A percentile compares a stretch with the other conserved stretches of the same genome.
Evolutionary conservation across 164 flowering plant species (phyloP).

Genomic region (Annona squamosa): DNA sequence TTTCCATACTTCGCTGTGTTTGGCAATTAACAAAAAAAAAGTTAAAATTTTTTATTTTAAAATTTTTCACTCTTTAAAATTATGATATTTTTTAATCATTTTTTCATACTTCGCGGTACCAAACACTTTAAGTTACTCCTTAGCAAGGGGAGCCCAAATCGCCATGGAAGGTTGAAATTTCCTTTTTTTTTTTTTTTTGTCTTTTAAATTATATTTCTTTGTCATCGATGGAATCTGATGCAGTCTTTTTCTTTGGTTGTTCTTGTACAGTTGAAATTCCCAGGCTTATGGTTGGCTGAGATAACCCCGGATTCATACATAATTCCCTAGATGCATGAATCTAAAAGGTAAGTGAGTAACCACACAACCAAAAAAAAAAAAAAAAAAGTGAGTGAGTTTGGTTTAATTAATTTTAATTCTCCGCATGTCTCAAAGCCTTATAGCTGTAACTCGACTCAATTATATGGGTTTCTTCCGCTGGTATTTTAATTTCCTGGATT

Average conservation of each 20-base stretch:
- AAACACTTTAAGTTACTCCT: too few relatives aligned
- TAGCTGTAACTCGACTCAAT: too few relatives aligned
- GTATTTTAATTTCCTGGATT: not conserved
- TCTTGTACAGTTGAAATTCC: conserved; percentile 39
- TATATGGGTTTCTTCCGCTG: too few relatives aligned
- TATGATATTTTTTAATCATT: too few relatives aligned
- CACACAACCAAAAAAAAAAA: too few relatives aligned
- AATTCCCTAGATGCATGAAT: conserved; percentile 28
- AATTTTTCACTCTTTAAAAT: too few relatives aligned
- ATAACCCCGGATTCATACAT: conserved; percentile 36
- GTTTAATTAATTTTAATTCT: not conserved
- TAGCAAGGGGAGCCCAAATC: not conserved
- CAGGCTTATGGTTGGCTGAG: conserved; percentile 53
- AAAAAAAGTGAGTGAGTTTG: not conserved
- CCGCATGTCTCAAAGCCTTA: not conserved
- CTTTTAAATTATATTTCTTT: not conserved
- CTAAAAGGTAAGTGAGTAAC: not conserved
- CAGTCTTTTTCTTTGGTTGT: not conserved
- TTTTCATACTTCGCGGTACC: too few relatives aligned
- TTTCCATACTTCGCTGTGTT: too few relatives aligned
- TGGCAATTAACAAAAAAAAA: too few relatives aligned
- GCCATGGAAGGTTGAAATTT: not conserved
- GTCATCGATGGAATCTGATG: not conserved
- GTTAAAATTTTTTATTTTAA: too few relatives aligned
- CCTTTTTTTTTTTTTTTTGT: not conserved